A percentile compares a stretch with the other conserved stretches of the same genome.
phyloP scores from a whole-genome alignment of 495 filamentous ascomycete species.

The Staphylotrichum longicolle region DNA sequence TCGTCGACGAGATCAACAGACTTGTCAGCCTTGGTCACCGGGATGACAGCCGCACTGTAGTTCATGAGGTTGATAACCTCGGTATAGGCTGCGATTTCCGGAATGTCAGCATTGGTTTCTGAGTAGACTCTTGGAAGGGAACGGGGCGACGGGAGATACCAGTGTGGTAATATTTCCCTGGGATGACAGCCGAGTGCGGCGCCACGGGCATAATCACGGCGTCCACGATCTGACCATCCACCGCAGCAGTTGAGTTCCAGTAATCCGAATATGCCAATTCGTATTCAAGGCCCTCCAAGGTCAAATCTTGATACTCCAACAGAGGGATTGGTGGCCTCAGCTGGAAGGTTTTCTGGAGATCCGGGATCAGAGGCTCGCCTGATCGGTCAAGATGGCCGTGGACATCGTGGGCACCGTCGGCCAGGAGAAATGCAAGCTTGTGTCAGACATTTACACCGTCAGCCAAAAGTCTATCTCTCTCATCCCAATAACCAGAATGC shows the following conservation, averaged over 20 bases:
- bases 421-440: not conserved
- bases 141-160: not conserved
- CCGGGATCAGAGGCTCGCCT: not conserved
- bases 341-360: not conserved
- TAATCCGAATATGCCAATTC: not conserved
- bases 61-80: not conserved
- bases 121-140: not conserved
- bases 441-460: no score
- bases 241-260: slow-evolving; percentile 8
- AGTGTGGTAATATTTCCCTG: slow-evolving; percentile 33
- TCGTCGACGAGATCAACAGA: not conserved
- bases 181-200: slow-evolving; percentile 52
- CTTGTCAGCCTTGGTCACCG: slow-evolving; percentile 2
- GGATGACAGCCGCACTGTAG: not conserved
- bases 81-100: not conserved
- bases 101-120: not conserved
- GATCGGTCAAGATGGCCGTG: not conserved
- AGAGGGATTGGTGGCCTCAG: not conserved
- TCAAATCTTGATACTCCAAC: not conserved
- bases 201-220: slow-evolving; percentile 56
- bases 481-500: no score
- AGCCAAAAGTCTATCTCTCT: no score
- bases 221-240: slow-evolving; percentile 40
- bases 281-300: not conserved
- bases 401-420: not conserved